Base-by-base conservation (phyloP, 305 asterid genomes). In the Rubia occidens region DNA sequence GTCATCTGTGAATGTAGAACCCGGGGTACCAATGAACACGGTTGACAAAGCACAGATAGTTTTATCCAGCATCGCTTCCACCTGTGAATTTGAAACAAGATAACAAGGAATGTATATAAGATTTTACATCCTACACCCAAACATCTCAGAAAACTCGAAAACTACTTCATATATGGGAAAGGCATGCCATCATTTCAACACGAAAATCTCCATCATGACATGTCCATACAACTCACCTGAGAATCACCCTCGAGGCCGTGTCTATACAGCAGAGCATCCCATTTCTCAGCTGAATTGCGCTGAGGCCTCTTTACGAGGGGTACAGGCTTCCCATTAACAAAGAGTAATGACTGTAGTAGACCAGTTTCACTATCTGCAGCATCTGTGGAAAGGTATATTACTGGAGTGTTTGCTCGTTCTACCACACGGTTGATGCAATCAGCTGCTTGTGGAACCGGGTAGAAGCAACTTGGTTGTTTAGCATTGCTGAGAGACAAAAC, bases 41-140 rank as follows among this genome's bases (percentile, higher is more conserved):
- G 86, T 76, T 17, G 99, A 89, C 78, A 94, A 77, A 42, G 99
- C 97, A 76, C 96, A 94, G 6, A 94, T 89, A 24, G 97, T 88
- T 79, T 94, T 94, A 81, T 94, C 99, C 85, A 94, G 82, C 99
- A 94, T 94, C 45, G 99, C 97, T 66, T 91, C 99, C 61, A 94
- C 96, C 99, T 94, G 45, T 61, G 75, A 29, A 10, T 64, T 73
- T 51, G 43, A 24, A 64, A 58, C 26, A 47, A 64, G 11, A 14
- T 24, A 21, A 60, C 35, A 40, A 67, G 60, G 44, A 64, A 18
- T 9, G 42, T 2, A 40, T 35, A 35, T 64, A 64, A 17, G 37
- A 24, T 26, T 26, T 18, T 4, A 18, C 51, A 39, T 39, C 10
- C 67, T n/a, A 5, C 32, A 63, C 51, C 2, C 0, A 40, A 6